Base-by-base conservation (phyloP, 306 rosid species). In the Begonia fuchsioides region DNA sequence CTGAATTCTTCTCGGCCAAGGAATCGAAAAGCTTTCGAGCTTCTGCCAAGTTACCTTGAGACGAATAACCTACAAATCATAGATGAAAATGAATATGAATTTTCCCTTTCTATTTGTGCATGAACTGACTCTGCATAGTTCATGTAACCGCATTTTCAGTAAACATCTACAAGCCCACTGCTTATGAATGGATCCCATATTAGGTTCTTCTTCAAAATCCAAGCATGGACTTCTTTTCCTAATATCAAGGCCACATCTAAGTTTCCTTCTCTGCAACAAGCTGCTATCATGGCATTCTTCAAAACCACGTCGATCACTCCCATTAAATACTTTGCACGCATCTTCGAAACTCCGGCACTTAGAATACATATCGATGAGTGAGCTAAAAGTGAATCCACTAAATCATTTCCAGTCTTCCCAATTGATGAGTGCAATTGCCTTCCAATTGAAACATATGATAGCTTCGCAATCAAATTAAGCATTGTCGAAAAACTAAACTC, bases 241-340 rank as follows among this genome's bases (percentile, higher is more conserved):
- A 56, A 62, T 59, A 58, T 69, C 59, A 65, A 44, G 57, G 87
- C 93, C 80, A 75, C 61, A 43, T 64, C 76, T 76, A 81, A 61
- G 52, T 71, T 61, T 32, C 80, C 74, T 60, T 75, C 87, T 75
- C 93, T 78, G 48, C 77, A 85, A 74, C 76, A 85, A 68, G 84
- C 82, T 1, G 84, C 95, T 62, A 78, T 68, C 82, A 75, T 73
- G 53, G 82, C 95, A 73, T 81, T 85, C 74, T 72, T 81, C 1
- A 82, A 64, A 60, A 85, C 83, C 47, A 60, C 56, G 63, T 78
- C 84, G 53, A 71, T 62, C 38, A 26, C 57, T 64, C 57, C 74
- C 75, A 45, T 56, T 38, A 54, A 68, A 60, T 43, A 78, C 80
- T 15, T 17, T 26, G 54, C 52, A 57, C 1, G 80, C 82, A 17